Conservation (phyloP, 208 protist genomes). For the Leptomonas pyrrhocoris region DNA sequence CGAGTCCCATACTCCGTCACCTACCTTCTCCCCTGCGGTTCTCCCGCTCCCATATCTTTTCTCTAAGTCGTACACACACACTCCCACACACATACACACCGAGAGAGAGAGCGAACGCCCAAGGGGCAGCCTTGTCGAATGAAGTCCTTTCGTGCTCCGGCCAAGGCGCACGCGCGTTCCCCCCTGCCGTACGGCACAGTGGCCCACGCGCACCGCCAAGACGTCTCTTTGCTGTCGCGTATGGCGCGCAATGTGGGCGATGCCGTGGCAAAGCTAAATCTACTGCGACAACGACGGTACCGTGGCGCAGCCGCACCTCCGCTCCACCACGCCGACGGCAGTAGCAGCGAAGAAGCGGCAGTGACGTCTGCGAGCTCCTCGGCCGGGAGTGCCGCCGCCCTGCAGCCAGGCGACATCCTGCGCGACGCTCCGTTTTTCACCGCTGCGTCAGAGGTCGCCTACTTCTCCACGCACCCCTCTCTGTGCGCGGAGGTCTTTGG, state of each 20-base stretch:
- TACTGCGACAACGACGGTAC: conserved; percentile 21
- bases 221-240: conserved; percentile 13
- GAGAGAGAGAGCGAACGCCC: no score
- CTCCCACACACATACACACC: background rate
- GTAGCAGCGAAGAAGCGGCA: background rate
- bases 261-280: conserved; percentile 3
- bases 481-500: conserved; percentile 71
- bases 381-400: background rate
- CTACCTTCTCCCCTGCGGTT: no score
- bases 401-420: conserved; percentile 58
- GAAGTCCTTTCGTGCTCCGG: conserved; percentile 2
- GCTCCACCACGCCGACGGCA: background rate
- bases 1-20: no score
- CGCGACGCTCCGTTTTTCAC: conserved; percentile 76
- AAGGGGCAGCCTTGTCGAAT: no score
- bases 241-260: conserved; percentile 12
- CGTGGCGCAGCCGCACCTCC: background rate
- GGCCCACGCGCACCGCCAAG: background rate
- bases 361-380: background rate
- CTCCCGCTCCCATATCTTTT: no score
- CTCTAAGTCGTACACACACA: no score
- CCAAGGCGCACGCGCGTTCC: background rate
- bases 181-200: conserved; percentile 21
- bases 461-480: conserved; percentile 69
- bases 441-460: conserved; percentile 46